These are phyloP conservation scores for Trifolium repens DNA, from an alignment of 306 rosid species.

Conservation along the genomic window DNA sequence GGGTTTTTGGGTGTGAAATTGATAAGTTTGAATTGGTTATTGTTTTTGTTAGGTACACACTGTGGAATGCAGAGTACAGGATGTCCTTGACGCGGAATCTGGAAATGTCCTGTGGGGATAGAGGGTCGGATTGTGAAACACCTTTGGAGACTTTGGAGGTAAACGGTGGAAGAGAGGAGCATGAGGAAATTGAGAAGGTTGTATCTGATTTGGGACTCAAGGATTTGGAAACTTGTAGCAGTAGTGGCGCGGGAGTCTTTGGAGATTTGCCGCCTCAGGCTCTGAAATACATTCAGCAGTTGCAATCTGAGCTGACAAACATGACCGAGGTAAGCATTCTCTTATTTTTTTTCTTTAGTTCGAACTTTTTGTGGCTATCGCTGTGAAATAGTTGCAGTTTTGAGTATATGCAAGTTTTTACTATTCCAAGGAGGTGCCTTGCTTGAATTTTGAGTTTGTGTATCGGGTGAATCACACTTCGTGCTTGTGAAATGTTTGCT, in stretches of 20 bases:
- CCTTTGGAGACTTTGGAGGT: slow-evolving; percentile 40
- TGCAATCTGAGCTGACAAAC: slow-evolving; percentile 69
- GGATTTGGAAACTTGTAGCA: slow-evolving; percentile 46
- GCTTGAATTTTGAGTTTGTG: slow-evolving; percentile 16
- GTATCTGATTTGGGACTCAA: slow-evolving; percentile 44
- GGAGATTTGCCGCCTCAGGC: slow-evolving; percentile 81
- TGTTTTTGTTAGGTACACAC: slow-evolving; percentile 67
- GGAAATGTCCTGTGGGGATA: slow-evolving; percentile 47
- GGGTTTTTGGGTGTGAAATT: neutral
- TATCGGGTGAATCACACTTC: neutral
- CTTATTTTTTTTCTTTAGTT: neutral
- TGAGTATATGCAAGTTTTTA: neutral
- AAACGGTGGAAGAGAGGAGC: slow-evolving; percentile 41
- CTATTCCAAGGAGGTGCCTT: slow-evolving; percentile 24
- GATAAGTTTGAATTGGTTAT: neutral
- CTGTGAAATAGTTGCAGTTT: slow-evolving; percentile 8
- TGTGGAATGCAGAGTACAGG: slow-evolving; percentile 97
- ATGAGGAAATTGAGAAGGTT: slow-evolving; percentile 41
- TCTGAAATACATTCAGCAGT: slow-evolving; percentile 66
- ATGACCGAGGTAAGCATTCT: slow-evolving; percentile 60
- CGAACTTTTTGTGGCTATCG: slow-evolving; percentile 1
- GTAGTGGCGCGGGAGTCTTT: slow-evolving; percentile 47
- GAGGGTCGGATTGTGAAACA: slow-evolving; percentile 38
- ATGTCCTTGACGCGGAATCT: slow-evolving; percentile 82
- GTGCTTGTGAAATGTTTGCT: neutral